Evolutionary conservation across 2,329 filamentous ascomycete species (phyloP).

Genomic region (Colletotrichum nymphaeae): DNA sequence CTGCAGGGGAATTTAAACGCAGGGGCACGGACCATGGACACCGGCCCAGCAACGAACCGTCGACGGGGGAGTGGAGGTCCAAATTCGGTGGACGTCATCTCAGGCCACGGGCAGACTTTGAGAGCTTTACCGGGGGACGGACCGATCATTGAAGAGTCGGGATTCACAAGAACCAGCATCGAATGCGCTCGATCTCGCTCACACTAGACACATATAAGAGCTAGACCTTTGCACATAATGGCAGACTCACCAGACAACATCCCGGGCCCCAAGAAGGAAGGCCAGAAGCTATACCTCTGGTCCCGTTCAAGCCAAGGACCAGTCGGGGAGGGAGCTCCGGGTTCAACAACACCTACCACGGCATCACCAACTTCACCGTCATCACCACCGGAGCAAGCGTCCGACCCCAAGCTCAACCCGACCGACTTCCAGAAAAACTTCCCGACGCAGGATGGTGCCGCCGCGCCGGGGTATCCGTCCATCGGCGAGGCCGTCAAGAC

Average conservation of each 20-base stretch:
- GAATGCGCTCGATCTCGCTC: not conserved
- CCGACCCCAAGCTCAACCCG: constrained; percentile 24
- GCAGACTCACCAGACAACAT: constrained; percentile 18
- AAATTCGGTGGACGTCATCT: constrained; percentile 37
- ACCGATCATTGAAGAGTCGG: not conserved
- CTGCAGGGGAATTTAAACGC: constrained; percentile 5
- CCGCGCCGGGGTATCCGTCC: constrained; percentile 49
- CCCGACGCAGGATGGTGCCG: constrained; percentile 33
- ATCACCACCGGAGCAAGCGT: not conserved
- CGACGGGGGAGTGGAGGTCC: not conserved
- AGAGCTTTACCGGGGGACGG: not conserved
- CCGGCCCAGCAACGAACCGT: constrained; percentile 27
- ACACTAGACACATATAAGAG: not conserved
- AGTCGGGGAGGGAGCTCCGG: constrained; percentile 36
- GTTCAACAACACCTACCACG: constrained; percentile 18
- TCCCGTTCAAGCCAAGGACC: constrained; percentile 18
- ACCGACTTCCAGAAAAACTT: constrained; percentile 38
- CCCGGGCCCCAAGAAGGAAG: not conserved
- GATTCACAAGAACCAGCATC: not conserved
- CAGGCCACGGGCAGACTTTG: constrained; percentile 35
- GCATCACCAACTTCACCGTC: not conserved
- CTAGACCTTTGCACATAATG: not conserved
- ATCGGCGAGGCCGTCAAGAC: constrained; percentile 72
- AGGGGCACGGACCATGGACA: constrained; percentile 33
- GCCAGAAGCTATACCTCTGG: constrained; percentile 24